A percentile compares a stretch with the other conserved stretches of the same genome.
Conservation (phyloP, 495 filamentous ascomycete genomes). For the Penicillium odoratum region DNA sequence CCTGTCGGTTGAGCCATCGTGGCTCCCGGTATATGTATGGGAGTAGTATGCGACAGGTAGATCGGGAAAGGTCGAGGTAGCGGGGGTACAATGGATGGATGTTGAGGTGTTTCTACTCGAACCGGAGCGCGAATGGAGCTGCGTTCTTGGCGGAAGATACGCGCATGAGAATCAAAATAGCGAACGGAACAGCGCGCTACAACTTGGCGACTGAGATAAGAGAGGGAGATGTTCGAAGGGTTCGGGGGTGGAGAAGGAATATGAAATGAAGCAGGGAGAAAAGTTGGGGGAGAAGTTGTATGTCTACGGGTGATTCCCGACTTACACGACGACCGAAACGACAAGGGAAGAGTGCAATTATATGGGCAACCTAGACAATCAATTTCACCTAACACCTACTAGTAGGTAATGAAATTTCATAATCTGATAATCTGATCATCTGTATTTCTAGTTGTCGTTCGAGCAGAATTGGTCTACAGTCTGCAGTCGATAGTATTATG, state of each 20-base stretch:
- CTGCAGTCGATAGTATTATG: no score
- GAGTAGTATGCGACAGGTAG: background rate
- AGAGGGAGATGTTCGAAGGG: background rate
- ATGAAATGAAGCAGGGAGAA: constrained; percentile 19
- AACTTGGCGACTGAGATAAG: background rate
- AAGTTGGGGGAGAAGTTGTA: constrained; percentile 16
- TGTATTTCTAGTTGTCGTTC: background rate
- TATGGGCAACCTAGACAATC: background rate
- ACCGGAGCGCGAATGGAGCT: constrained; percentile 15
- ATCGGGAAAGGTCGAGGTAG: background rate
- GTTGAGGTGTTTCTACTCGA: constrained; percentile 11
- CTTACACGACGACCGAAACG: background rate
- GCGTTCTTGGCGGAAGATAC: constrained; percentile 9
- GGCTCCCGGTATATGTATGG: constrained; percentile 14
- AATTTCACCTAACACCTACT: background rate
- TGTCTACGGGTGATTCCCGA: background rate
- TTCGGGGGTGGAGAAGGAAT: constrained; percentile 3
- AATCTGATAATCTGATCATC: background rate
- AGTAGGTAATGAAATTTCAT: no score
- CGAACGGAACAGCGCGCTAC: no score
- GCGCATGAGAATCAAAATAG: constrained; percentile 6
- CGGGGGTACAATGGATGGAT: constrained; percentile 7
- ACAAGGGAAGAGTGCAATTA: background rate
- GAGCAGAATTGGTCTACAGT: background rate
- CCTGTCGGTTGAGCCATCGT: constrained; percentile 48